Conservation (phyloP, 495 filamentous ascomycete species). For the Coniosporium apollinis region DNA sequence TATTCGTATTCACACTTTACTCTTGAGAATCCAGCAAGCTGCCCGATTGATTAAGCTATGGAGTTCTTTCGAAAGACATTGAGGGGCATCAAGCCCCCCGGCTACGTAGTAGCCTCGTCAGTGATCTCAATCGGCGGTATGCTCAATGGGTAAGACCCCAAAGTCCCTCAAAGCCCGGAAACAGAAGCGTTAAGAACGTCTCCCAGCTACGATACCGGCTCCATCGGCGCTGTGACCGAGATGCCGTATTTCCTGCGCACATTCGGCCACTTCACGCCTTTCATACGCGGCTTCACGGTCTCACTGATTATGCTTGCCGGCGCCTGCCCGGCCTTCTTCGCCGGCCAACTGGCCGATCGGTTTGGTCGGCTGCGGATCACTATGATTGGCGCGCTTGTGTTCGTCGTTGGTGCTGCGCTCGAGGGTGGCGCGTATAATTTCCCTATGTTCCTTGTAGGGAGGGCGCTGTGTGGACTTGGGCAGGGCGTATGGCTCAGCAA, state of each 20-base stretch:
- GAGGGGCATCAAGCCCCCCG: slow-evolving; percentile 9
- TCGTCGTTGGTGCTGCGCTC: slow-evolving; percentile 10
- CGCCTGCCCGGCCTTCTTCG: slow-evolving; percentile 42
- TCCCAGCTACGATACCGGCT: slow-evolving; percentile 39
- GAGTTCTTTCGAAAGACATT: no score
- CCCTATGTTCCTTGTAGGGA: slow-evolving; percentile 10
- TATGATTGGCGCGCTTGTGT: slow-evolving; percentile 9
- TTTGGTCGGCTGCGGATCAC: slow-evolving; percentile 31
- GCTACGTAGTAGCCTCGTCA: slow-evolving; percentile 11
- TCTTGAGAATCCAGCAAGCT: no score
- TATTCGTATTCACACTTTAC: no score
- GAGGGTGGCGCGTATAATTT: slow-evolving; percentile 6
- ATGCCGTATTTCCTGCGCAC: slow-evolving; percentile 37
- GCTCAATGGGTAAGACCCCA: slow-evolving; percentile 10
- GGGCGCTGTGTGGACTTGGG: slow-evolving; percentile 10
- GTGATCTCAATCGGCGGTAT: slow-evolving; percentile 12
- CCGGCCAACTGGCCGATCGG: slow-evolving; percentile 42
- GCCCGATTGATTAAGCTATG: no score
- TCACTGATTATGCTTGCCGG: slow-evolving; percentile 48
- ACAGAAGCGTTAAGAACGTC: neutral
- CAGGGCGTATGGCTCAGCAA: slow-evolving; percentile 11
- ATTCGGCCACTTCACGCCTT: slow-evolving; percentile 37
- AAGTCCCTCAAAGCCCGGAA: neutral
- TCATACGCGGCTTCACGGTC: slow-evolving; percentile 41
- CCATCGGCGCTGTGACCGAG: slow-evolving; percentile 43